Evolutionary conservation across 2,329 filamentous ascomycete genomes (phyloP).

Genomic region (Pseudovirgaria hyperparasitica): DNA sequence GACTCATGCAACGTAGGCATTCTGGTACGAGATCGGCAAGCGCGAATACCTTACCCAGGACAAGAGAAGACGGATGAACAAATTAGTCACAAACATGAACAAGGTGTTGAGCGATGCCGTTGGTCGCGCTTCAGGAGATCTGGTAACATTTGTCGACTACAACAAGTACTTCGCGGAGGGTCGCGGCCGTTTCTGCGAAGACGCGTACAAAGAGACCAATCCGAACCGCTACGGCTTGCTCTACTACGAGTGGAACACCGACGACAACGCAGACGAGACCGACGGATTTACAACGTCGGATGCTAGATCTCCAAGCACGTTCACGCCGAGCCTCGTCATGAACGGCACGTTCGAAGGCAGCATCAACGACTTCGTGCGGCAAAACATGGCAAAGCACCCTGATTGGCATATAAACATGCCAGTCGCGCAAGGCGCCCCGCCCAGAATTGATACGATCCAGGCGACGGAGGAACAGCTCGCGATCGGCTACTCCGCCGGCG

Average conservation of each 20-base stretch:
- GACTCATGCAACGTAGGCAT: slow-evolving; percentile 4
- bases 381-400: slow-evolving; percentile 14
- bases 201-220: slow-evolving; percentile 13
- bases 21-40: slow-evolving; percentile 12
- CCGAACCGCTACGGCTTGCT: slow-evolving; percentile 13
- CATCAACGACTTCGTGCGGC: slow-evolving; percentile 13
- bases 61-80: slow-evolving; percentile 14
- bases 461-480: slow-evolving; percentile 1
- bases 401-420: slow-evolving; percentile 16
- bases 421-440: slow-evolving; percentile 9
- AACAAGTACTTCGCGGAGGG: slow-evolving; percentile 7
- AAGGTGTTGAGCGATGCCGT: slow-evolving; percentile 9
- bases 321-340: slow-evolving; percentile 13
- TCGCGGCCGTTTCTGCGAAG: slow-evolving; percentile 16
- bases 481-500: slow-evolving; percentile 2
- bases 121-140: slow-evolving; percentile 6
- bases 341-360: slow-evolving; percentile 13
- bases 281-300: slow-evolving; percentile 11
- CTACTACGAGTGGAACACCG: slow-evolving; percentile 21
- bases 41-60: slow-evolving; percentile 13
- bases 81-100: slow-evolving; percentile 15
- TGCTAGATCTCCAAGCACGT: no score
- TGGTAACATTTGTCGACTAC: slow-evolving; percentile 16
- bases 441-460: slow-evolving; percentile 11
- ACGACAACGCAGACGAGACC: slow-evolving; percentile 13